Evolutionary conservation across 2,329 filamentous ascomycete genomes (phyloP), one percentile per base, ranked within the genome.

Genomic region (Coniochaeta sp.): DNA sequence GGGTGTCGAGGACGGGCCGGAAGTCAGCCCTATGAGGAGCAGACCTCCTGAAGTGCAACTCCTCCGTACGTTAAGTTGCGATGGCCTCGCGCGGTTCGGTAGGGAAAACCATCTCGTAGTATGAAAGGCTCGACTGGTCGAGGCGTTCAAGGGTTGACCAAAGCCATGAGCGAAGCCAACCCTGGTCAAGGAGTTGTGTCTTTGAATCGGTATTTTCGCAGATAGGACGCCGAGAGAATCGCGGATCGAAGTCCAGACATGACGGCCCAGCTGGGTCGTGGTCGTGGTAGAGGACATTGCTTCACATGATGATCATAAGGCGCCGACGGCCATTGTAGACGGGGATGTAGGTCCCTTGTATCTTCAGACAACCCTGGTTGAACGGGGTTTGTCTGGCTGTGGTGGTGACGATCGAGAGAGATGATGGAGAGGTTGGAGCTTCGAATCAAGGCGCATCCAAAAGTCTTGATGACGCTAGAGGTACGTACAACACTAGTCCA

Each of bases 11-110:
- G 68, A 65, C 3, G 67, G 60, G 30, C 65, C 67, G 20, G 74
- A 69, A 51, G 66, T 65, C 30, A 73, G 58, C 16, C 77, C 74
- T 48, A 80, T 62, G n/a, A 82, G 71, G 24, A 82, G 66, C 30
- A 81, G 67, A 6, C 79, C 74, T 22, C 79, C 75, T 1, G 78
- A 81, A 30, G 77, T 75, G 60, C 79, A 78, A 59, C 74, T 77
- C 53, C 71, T 73, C 10, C 72, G 73, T 22, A 74, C 66, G 61
- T 75, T 70, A 52, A 65, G 64, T 24, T 64, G 59, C 53, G 66
- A 65, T 46, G 65, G 55, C 57, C 65, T 65, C 63, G 63, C 16
- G 53, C 52, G 59, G 47, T 60, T 62, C 3, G 60, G 55, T 54
- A 63, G 64, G 30, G 57, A 58, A 33, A 61, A 63, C 16, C 59